These are phyloP conservation scores for Lycium barbarum DNA, from an alignment of 257 asterid species.

Conservation along the genomic window DNA sequence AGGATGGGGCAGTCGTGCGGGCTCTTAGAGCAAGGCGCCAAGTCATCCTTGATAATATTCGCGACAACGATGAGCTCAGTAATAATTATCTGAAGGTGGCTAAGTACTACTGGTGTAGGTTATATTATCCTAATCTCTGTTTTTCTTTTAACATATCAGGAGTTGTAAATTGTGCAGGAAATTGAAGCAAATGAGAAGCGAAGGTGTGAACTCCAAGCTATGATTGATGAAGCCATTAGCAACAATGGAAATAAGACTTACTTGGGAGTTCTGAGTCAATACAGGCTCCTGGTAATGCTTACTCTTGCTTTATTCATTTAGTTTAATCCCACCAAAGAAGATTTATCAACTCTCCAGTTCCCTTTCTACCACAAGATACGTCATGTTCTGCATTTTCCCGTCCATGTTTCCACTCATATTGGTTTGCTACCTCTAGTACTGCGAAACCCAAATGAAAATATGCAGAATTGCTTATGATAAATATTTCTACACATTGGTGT, in stretches of 20 bases:
- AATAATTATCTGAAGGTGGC: slow-evolving; percentile 79
- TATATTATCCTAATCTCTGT: slow-evolving; percentile 1
- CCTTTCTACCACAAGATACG: slow-evolving; percentile 27
- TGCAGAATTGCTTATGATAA: neutral
- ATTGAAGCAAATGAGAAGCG: slow-evolving; percentile 86
- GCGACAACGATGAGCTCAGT: slow-evolving; percentile 95
- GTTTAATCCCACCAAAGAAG: neutral
- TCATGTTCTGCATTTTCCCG: slow-evolving; percentile 10
- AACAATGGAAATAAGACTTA: slow-evolving; percentile 84
- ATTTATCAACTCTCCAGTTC: neutral
- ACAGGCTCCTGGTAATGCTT: slow-evolving; percentile 80
- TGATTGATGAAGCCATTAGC: slow-evolving; percentile 88
- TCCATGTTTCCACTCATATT: neutral
- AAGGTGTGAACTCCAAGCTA: slow-evolving; percentile 74
- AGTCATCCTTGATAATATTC: slow-evolving; percentile 90
- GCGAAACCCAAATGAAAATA: neutral
- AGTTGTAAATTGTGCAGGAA: slow-evolving; percentile 60
- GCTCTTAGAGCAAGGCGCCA: slow-evolving; percentile 85
- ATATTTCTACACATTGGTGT: neutral
- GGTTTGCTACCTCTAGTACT: slow-evolving; percentile 5
- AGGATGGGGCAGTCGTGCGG: slow-evolving; percentile 78
- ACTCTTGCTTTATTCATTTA: neutral
- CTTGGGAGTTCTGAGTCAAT: slow-evolving; percentile 88
- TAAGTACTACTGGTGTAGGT: neutral
- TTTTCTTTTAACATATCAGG: slow-evolving; percentile 30